These are phyloP conservation scores for Fusarium sp. DNA, from an alignment of 2,329 filamentous ascomycete genomes.

Conservation along the genomic window DNA sequence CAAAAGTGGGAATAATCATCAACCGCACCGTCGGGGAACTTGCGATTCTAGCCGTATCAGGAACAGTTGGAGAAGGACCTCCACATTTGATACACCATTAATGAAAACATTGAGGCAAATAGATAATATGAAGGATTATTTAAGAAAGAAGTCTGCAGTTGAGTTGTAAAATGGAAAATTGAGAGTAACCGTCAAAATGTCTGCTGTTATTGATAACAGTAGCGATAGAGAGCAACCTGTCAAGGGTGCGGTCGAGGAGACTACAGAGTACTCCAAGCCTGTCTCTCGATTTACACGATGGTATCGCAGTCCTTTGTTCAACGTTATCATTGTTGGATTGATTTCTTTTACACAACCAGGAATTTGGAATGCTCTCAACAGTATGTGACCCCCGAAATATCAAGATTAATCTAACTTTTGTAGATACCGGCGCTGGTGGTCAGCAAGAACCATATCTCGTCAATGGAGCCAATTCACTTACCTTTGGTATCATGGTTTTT, in stretches of 20 bases:
- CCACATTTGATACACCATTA: constrained; percentile 24
- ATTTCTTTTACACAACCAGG: constrained; percentile 65
- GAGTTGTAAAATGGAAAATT: fast-evolving
- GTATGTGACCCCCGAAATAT: neutral
- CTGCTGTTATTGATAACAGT: constrained; percentile 17
- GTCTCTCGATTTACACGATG: constrained; percentile 40
- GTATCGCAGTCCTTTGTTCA: constrained; percentile 56
- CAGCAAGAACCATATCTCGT: constrained; percentile 62
- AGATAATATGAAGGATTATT: constrained; percentile 4
- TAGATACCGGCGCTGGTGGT: constrained; percentile 63
- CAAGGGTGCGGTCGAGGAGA: constrained; percentile 30
- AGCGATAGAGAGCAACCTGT: constrained; percentile 31
- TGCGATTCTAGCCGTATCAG: constrained; percentile 35
- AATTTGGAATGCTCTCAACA: constrained; percentile 68
- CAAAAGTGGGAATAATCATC: constrained; percentile 26
- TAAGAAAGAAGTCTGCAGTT: neutral
- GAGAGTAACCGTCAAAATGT: constrained; percentile 24
- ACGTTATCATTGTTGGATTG: constrained; percentile 63
- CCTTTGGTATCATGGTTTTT: constrained; percentile 58
- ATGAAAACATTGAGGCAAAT: constrained; percentile 9
- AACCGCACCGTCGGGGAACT: constrained; percentile 22
- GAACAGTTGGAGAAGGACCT: constrained; percentile 8
- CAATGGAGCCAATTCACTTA: constrained; percentile 45
- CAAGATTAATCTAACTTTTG: neutral
- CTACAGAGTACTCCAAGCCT: constrained; percentile 29